Conservation (phyloP, 75 land plant species). For the Sequoia sempervirens region DNA sequence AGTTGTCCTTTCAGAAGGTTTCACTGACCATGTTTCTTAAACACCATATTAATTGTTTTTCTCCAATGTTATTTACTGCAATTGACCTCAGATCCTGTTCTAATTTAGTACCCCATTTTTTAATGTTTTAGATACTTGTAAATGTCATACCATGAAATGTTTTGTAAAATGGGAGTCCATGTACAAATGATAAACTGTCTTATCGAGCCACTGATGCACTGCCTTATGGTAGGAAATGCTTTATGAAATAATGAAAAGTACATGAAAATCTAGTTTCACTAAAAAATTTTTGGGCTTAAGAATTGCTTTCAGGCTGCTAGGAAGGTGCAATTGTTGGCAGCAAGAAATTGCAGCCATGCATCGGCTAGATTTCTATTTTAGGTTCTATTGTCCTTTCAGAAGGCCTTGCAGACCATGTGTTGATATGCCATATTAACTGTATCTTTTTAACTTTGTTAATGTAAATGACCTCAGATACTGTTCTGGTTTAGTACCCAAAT, state of each 20-base stretch:
- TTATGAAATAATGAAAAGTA: constrained; percentile 25
- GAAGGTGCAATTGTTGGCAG: neutral
- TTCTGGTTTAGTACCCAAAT: no score
- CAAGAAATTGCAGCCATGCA: neutral
- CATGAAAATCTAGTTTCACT: neutral
- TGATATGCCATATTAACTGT: neutral
- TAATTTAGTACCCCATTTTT: no score
- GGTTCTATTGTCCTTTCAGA: neutral
- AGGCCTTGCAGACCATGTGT: neutral
- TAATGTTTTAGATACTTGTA: no score
- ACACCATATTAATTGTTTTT: neutral
- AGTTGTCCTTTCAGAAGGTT: neutral
- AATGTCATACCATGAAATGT: no score
- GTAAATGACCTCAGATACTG: neutral
- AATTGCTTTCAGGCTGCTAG: neutral
- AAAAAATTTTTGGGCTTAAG: neutral
- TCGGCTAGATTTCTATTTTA: neutral
- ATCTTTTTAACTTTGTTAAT: neutral
- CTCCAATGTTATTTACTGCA: no score
- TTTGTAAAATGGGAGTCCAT: no score
- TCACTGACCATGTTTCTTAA: neutral
- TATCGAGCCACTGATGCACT: no score
- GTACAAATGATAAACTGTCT: no score
- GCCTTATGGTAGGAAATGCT: no score
- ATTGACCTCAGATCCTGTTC: neutral